Evolutionary conservation across 768 basidiomycete genomes (phyloP).

Genomic region (Suillus paluster): DNA sequence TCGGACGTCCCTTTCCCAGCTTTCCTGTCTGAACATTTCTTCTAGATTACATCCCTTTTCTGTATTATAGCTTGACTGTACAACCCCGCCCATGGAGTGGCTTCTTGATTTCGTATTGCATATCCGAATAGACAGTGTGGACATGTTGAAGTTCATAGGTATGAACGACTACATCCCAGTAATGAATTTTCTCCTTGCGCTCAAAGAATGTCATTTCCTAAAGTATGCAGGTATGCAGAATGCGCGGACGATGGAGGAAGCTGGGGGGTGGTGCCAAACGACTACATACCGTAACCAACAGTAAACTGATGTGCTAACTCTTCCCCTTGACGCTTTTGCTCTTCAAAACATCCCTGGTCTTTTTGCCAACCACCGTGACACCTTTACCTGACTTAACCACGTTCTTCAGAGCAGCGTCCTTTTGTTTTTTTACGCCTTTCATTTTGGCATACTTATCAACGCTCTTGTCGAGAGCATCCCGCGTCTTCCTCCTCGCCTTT

Average conservation of each 20-base stretch:
- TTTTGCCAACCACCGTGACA: constrained; percentile 86
- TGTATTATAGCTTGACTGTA: not conserved
- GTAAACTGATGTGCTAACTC: constrained; percentile 18
- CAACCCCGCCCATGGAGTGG: not conserved
- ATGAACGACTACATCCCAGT: not conserved
- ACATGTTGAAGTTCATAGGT: not conserved
- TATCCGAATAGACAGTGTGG: not conserved
- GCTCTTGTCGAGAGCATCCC: constrained; percentile 64
- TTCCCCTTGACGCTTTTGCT: constrained; percentile 41
- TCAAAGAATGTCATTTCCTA: no score
- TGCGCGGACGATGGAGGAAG: no score
- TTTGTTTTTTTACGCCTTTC: constrained; percentile 75
- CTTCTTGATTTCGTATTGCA: constrained; percentile 1
- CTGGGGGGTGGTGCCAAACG: no score
- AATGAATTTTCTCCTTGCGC: no score
- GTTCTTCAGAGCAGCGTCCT: constrained; percentile 79
- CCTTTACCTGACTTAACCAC: constrained; percentile 86
- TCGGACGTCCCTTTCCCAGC: not conserved
- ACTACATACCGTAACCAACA: no score
- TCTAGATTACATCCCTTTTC: not conserved
- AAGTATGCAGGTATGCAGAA: no score
- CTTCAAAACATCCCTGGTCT: constrained; percentile 36
- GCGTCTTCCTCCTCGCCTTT: constrained; percentile 72
- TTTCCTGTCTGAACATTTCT: not conserved
- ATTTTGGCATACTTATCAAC: constrained; percentile 65